Evolutionary conservation across 2,329 filamentous ascomycete species (phyloP), one percentile per base, ranked within the genome.

Genomic region (Volutella citrinella): DNA sequence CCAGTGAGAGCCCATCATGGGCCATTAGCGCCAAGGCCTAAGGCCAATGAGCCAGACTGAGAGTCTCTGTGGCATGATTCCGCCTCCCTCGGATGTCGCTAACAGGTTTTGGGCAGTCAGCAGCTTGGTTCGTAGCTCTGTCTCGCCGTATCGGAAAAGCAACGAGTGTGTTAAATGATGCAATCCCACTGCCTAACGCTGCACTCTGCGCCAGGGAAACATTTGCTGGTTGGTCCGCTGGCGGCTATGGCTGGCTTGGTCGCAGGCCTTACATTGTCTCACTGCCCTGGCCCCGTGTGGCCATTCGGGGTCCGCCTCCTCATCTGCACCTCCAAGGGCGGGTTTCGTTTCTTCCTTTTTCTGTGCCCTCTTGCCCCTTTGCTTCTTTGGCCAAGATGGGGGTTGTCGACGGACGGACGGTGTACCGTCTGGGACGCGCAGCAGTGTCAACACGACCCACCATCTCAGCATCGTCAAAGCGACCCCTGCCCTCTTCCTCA

Each of bases 241-340:
- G 42, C 37, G 40, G 39, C 35, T 34, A 37, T 40, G 34, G 40
- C 33, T 42, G 36, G 32, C 34, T 47, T 35, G 29, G 42, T 42
- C 34, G 26, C 38, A 39, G 41, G 40, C 42, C 39, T 40, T 38
- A 45, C 39, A 43, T 32, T 53, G 50, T 54, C 50, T 53, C 50
- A 54, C 42, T 32, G 32, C 29, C 13, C 19, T 19, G 24, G 19
- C 37, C 32, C 36, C 40, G 17, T 38, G 37, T 50, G 34, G 36
- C 41, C 39, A 30, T 30, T 40, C 30, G 33, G 27, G 34, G 40
- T 34, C 42, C 34, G 30, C 40, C 36, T 31, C 25, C 40, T 42
- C 43, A 49, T 36, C 47, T 50, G 42, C 36, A 32, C 47, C 34
- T 30, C 33, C 23, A 30, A 36, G 36, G 27, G 43, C 38, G 36